Percentiles rank a stretch among this genome's conserved stretches.
Conservation (phyloP, 1,139 yeast genomes). For the Blastobotrys malaysiensis region DNA sequence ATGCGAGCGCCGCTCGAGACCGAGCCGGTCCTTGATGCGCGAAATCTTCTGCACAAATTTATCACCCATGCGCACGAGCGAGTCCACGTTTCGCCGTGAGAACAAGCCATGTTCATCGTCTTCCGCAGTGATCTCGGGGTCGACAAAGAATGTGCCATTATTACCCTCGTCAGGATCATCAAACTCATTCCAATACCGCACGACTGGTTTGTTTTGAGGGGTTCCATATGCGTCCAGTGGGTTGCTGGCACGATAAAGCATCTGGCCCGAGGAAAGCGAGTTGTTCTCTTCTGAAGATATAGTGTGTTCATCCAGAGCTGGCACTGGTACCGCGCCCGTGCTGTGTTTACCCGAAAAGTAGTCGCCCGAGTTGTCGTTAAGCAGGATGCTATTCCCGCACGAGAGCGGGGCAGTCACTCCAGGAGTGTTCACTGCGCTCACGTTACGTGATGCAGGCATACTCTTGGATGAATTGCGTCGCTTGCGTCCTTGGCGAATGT, state of each 20-base stretch:
- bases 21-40: constrained; percentile 12
- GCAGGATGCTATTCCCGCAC: neutral
- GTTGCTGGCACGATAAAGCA: neutral
- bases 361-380: neutral
- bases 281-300: constrained; percentile 7
- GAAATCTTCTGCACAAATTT: constrained; percentile 18
- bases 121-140: constrained; percentile 28
- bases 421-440: neutral
- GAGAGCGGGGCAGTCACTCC: neutral
- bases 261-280: constrained; percentile 5
- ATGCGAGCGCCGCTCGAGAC: constrained; percentile 8
- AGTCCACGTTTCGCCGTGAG: constrained; percentile 35
- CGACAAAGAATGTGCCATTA: constrained; percentile 33
- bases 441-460: neutral
- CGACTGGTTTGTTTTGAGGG: constrained; percentile 33
- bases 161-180: constrained; percentile 55
- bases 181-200: constrained; percentile 68
- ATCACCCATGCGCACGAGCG: constrained; percentile 24
- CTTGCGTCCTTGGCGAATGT: constrained; percentile 24
- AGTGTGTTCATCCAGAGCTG: constrained; percentile 5
- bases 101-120: constrained; percentile 27
- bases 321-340: neutral
- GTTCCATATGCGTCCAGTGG: neutral
- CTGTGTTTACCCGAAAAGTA: neutral
- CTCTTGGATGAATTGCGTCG: neutral